A percentile compares a stretch with the other conserved stretches of the same genome.
Conservation (phyloP, 2,329 filamentous ascomycete genomes). For the Colletotrichum liaoningense region DNA sequence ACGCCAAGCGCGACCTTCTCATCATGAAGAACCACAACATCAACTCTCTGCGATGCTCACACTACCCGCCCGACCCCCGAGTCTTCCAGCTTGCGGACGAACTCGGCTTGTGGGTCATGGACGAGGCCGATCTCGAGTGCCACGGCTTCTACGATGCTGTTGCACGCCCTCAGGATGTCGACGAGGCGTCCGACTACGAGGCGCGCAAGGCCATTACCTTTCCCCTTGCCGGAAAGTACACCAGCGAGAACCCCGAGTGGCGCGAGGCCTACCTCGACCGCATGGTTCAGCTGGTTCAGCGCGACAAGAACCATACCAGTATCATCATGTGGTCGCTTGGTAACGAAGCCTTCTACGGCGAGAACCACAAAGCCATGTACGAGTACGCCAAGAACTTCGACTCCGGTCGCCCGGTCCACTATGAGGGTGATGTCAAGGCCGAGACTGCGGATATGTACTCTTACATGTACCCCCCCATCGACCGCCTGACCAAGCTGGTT, state of each 20-base stretch:
- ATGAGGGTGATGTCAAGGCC: slow-evolving; percentile 72
- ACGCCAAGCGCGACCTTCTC: slow-evolving; percentile 70
- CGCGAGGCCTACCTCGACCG: slow-evolving; percentile 75
- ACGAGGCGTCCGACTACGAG: slow-evolving; percentile 68
- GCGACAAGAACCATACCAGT: slow-evolving; percentile 78
- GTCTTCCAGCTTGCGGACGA: slow-evolving; percentile 72
- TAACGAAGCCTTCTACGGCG: slow-evolving; percentile 79
- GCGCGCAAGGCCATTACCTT: slow-evolving; percentile 69
- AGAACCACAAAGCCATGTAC: slow-evolving; percentile 77
- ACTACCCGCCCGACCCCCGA: slow-evolving; percentile 73
- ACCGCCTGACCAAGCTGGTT: slow-evolving; percentile 60
- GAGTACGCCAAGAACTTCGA: slow-evolving; percentile 70
- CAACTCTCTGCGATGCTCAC: slow-evolving; percentile 76
- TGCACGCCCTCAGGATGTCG: slow-evolving; percentile 62
- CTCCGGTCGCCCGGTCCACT: slow-evolving; percentile 70
- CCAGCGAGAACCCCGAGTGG: slow-evolving; percentile 71
- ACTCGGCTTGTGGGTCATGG: slow-evolving; percentile 72
- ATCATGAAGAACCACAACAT: slow-evolving; percentile 79
- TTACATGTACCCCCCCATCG: slow-evolving; percentile 72
- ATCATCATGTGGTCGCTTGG: slow-evolving; percentile 80
- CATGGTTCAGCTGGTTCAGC: slow-evolving; percentile 70
- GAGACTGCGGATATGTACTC: slow-evolving; percentile 73
- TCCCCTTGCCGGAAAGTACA: slow-evolving; percentile 65
- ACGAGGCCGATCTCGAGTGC: slow-evolving; percentile 63
- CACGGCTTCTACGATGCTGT: slow-evolving; percentile 65